These are phyloP conservation scores for Lepidium aucheri DNA, from an alignment of 345 rosid species.

Conservation along the genomic window DNA sequence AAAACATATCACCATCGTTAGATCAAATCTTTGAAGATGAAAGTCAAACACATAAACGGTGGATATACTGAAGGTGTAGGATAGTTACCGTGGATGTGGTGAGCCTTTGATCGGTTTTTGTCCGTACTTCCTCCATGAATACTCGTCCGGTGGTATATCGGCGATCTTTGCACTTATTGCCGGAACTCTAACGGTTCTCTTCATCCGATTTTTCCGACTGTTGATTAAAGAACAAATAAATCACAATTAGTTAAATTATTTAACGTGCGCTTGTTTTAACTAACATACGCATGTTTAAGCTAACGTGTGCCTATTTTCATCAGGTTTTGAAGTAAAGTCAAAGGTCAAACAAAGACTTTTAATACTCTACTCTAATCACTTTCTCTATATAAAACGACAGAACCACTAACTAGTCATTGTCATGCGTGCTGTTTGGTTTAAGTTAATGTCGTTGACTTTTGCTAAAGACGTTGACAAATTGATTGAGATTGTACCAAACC, in stretches of 20 bases:
- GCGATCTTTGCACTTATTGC: slow-evolving; percentile 79
- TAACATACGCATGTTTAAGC: background rate
- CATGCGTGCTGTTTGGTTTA: slow-evolving; percentile 1
- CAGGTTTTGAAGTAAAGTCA: background rate
- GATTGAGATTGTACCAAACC: background rate
- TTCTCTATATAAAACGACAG: slow-evolving; percentile 4
- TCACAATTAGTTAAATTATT: background rate
- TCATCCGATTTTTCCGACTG: slow-evolving; percentile 65
- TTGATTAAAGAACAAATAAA: background rate
- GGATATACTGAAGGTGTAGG: background rate
- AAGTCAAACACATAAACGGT: background rate
- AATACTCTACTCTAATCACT: background rate
- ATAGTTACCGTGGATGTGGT: slow-evolving; percentile 74
- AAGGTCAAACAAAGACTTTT: background rate
- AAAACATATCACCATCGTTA: slow-evolving; percentile 4
- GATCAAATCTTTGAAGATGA: slow-evolving; percentile 13
- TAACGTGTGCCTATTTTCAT: background rate
- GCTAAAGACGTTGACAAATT: background rate
- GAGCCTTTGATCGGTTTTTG: slow-evolving; percentile 96
- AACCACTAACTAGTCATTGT: background rate
- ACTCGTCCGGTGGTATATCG: slow-evolving; percentile 83
- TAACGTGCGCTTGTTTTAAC: background rate
- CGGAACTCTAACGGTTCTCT: slow-evolving; percentile 62
- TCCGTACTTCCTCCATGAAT: slow-evolving; percentile 93
- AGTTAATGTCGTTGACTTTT: slow-evolving; percentile 11